Evolutionary conservation across 768 basidiomycete species (phyloP), one percentile per base, ranked within the genome.

Genomic region (Phaeotremella skinneri): DNA sequence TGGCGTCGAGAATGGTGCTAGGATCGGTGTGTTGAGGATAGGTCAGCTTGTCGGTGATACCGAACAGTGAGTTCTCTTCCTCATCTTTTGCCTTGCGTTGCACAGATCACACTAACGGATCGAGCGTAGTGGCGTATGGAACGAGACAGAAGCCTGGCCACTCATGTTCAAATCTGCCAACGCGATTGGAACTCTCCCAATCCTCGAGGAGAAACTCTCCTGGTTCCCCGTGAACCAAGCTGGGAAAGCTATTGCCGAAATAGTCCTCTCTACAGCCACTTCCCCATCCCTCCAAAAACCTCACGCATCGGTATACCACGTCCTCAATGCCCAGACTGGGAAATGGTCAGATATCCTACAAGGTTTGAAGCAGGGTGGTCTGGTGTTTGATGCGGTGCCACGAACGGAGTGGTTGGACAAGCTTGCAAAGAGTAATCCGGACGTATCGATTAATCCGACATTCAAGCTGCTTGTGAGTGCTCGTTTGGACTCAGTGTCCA

Each of bases 171-270:
- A 81, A 71, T 74, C 80, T 2, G 79, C 78, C 21, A 75, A 81
- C 34, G 79, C 78, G 0, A 52, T 73, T 17, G 59, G 66, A 9
- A 66, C 72, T 1, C 64, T 79, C 2, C 78, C 78, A 0, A 60
- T 66, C 14, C 67, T 78, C 9, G 64, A 75, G 25, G 76, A 78
- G 78, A 67, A 76, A 27, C 79, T 78, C 3, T 79, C 81, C 0
- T 84, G 83, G 83, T 76, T 85, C 1, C 83, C 84, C 0, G 82
- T 84, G 51, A 79, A 85, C 73, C 78, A 76, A 52, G 83, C 83
- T 0, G 83, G 79, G 6, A 74, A 74, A 31, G 79, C 78, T 17
- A 82, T 84, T 60, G 63, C 76, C 37, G 82, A 85, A 58, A 77
- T 84, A 51, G 74, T 81, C 3, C 52, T 62, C 16, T 58, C 49